Evolutionary conservation across 768 basidiomycete species (phyloP).

Genomic region (Coprinopsis cinerea): DNA sequence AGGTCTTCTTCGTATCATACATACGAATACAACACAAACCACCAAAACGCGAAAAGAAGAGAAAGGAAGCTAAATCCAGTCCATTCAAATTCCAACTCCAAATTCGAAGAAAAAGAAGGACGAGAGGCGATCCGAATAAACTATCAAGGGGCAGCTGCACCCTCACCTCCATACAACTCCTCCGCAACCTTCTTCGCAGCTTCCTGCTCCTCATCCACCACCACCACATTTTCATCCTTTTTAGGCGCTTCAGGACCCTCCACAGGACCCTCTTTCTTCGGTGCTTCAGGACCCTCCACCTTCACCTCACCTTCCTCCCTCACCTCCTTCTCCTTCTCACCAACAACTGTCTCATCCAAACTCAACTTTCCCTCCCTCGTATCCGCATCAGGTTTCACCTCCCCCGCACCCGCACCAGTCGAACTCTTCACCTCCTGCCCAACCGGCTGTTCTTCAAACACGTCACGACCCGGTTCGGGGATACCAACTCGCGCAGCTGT

Average conservation of each 20-base stretch:
- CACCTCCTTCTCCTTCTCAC: conserved; percentile 35
- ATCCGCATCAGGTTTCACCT: conserved; percentile 21
- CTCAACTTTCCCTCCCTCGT: conserved; percentile 20
- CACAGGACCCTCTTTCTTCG: background rate
- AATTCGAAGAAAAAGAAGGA: too few relatives aligned
- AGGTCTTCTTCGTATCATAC: too few relatives aligned
- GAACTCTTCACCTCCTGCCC: conserved; percentile 16
- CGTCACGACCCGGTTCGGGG: conserved; percentile 68
- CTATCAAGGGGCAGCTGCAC: too few relatives aligned
- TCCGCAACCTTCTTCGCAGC: conserved; percentile 5
- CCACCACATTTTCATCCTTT: conserved; percentile 7
- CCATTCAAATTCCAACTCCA: too few relatives aligned
- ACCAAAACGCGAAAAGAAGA: too few relatives aligned
- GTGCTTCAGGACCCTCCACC: background rate
- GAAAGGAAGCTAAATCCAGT: too few relatives aligned
- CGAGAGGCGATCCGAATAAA: too few relatives aligned
- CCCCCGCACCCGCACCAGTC: background rate
- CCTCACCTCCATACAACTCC: conserved; percentile 6
- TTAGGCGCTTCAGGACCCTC: conserved; percentile 8
- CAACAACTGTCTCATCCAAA: too few relatives aligned
- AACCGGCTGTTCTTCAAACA: conserved; percentile 52
- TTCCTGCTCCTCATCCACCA: conserved; percentile 6
- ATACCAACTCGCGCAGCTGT: conserved; percentile 41
- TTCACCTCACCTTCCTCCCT: conserved; percentile 24
- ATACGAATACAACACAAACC: too few relatives aligned